Percentiles rank a stretch among this genome's conserved stretches.
Conservation (phyloP, 2,329 filamentous ascomycete species). For the Pleomassaria siparia region DNA sequence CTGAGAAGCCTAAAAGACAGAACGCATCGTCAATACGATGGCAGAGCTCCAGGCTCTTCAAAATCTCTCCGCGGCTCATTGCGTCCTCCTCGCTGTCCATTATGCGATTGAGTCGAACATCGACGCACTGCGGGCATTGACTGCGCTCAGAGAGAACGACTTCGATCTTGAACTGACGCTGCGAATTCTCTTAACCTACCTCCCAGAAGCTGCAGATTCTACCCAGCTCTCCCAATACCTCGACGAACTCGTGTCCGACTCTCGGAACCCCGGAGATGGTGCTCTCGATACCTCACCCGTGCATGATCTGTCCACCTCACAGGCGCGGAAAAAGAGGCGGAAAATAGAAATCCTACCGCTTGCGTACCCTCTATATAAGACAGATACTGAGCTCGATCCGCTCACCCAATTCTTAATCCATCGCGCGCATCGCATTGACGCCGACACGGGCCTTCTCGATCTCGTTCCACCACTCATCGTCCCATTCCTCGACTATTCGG, state of each 20-base stretch:
- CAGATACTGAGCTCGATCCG: constrained; percentile 55
- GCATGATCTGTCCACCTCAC: constrained; percentile 60
- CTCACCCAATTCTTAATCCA: constrained; percentile 67
- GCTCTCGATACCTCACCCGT: constrained; percentile 59
- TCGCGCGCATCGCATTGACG: constrained; percentile 68
- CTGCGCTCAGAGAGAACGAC: constrained; percentile 57
- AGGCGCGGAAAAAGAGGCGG: constrained; percentile 64
- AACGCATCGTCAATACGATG: constrained; percentile 16
- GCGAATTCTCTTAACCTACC: constrained; percentile 72
- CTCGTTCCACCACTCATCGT: constrained; percentile 67
- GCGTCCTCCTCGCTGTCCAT: constrained; percentile 72
- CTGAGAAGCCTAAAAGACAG: not conserved
- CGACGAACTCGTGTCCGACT: constrained; percentile 56
- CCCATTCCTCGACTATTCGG: constrained; percentile 66
- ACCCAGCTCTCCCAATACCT: constrained; percentile 64
- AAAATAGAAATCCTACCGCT: constrained; percentile 67
- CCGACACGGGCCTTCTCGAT: constrained; percentile 70
- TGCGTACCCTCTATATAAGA: constrained; percentile 50
- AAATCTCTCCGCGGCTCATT: constrained; percentile 65
- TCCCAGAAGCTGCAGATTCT: constrained; percentile 71
- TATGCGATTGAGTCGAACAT: constrained; percentile 68
- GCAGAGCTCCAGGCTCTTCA: constrained; percentile 28
- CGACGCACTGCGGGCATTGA: constrained; percentile 61
- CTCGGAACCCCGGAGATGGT: constrained; percentile 47
- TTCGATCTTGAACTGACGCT: constrained; percentile 67